Evolutionary conservation across 805 yeast genomes (phyloP), one percentile per base, ranked within the genome.

Genomic region (Metschnikowia proteae): DNA sequence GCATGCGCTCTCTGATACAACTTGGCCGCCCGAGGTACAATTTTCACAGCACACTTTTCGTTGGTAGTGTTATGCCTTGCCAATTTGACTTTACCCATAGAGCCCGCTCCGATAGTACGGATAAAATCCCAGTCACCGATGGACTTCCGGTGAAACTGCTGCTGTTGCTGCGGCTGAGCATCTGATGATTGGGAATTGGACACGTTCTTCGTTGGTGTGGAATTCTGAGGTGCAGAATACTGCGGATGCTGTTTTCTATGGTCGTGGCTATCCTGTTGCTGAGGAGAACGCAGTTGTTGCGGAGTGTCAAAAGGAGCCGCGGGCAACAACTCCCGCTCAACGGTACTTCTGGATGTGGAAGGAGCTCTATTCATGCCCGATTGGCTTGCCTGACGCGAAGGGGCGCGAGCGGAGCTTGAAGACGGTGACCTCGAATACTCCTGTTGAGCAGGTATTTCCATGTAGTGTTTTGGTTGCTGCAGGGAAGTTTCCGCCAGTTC

Each of bases 41-140:
- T 91, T 65, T 92, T 92, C 27, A 92, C 91, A 0, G 95, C 96
- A 69, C 97, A 92, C 10, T 88, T 77, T 58, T 88, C 91, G 51
- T 79, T 81, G 1, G 97, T 88, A 32, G 81, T 67, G 56, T 86
- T 80, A 70, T 91, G 96, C 60, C 82, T 84, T 1, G 98, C 98
- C 35, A 94, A 74, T 69, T 94, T 94, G 43, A 94, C 99, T 66
- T 92, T 95, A 50, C 99, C 99, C 99, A 94, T 94, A 0, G 97
- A 89, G 3, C 99, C 99, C 2, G 98, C 96, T 38, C 99, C 99
- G 40, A 94, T 87, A 2, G 97, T 90, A 67, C 89, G 89, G 49
- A 88, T 78, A 59, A 92, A 91, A 58, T 88, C 96, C 99, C 99
- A 92, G 56, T 94, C 97, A 10, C 98, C 99, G 47, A 92, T 85